phyloP scores from a whole-genome alignment of 495 filamentous ascomycete genomes.

The Podospora sp. region DNA sequence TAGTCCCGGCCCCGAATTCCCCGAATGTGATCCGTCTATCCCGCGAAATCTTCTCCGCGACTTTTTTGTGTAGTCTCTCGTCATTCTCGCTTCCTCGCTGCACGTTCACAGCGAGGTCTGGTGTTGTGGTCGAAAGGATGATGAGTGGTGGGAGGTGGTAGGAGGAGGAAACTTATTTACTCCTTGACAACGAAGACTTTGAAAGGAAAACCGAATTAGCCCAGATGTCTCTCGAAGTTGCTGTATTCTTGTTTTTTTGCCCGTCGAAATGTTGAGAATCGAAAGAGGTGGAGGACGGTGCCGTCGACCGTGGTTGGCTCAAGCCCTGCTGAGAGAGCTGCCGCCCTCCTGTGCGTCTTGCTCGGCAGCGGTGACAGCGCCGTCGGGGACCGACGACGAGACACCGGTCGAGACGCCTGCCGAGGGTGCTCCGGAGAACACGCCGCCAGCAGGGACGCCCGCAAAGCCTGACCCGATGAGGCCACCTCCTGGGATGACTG shows the following conservation, averaged over 20 bases:
- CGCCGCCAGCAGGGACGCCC: not conserved
- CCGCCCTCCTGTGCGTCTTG: constrained; percentile 35
- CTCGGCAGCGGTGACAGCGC: constrained; percentile 34
- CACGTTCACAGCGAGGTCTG: constrained; percentile 11
- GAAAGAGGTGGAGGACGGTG: constrained; percentile 7
- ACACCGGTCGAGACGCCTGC: constrained; percentile 11
- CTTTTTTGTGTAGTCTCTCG: constrained; percentile 10
- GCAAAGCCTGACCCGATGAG: constrained; percentile 1
- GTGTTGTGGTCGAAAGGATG: constrained; percentile 2
- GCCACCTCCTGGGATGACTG: constrained; percentile 19
- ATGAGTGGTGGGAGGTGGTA: constrained; percentile 8
- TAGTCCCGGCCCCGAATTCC: not conserved
- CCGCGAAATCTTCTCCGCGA: not conserved
- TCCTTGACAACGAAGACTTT: constrained; percentile 34
- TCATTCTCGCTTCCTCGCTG: constrained; percentile 9
- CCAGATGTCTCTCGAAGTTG: constrained; percentile 7
- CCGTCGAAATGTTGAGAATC: not conserved
- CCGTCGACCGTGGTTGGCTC: constrained; percentile 3
- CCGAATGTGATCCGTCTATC: not conserved
- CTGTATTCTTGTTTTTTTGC: not conserved
- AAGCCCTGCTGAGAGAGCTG: constrained; percentile 24
- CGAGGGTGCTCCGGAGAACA: constrained; percentile 2
- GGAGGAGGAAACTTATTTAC: constrained; percentile 24
- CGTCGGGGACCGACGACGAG: constrained; percentile 6
- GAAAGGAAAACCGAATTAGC: constrained; percentile 28